Percentiles rank a stretch among this genome's conserved stretches.
Evolutionary conservation across 106 monocot genomes (phyloP).

Genomic region (Dioscorea zingiberensis): DNA sequence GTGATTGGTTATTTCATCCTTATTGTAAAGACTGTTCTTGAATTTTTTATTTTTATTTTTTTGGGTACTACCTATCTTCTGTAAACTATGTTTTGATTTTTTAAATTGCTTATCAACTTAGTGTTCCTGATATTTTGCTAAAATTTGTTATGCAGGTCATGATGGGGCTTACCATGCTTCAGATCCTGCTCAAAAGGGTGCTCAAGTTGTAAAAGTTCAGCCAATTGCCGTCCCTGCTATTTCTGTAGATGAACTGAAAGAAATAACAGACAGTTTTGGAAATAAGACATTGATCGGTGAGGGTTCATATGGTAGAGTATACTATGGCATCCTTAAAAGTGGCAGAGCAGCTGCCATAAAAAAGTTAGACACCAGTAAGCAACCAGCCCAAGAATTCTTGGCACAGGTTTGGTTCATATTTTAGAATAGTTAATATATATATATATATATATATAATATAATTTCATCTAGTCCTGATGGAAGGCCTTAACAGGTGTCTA

Average conservation of each 20-base stretch:
- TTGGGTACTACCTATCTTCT: neutral
- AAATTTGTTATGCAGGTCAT: neutral
- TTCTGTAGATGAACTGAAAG: conserved; percentile 44
- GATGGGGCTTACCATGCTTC: conserved; percentile 16
- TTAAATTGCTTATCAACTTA: too few relatives aligned
- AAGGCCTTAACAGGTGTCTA: conserved; percentile 18
- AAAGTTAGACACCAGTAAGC: conserved; percentile 59
- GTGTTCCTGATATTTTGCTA: too few relatives aligned
- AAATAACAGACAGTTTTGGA: conserved; percentile 52
- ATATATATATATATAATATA: neutral
- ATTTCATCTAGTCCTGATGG: neutral
- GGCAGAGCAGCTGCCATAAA: conserved; percentile 47
- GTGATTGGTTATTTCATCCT: neutral
- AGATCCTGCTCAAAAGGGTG: conserved; percentile 27
- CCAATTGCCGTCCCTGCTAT: conserved; percentile 50
- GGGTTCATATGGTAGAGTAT: conserved; percentile 64
- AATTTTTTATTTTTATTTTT: neutral
- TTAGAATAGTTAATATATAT: neutral
- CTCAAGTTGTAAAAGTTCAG: conserved; percentile 21
- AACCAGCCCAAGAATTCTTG: conserved; percentile 57
- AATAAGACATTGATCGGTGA: conserved; percentile 48
- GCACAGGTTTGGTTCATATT: conserved; percentile 27
- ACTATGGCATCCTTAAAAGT: conserved; percentile 42
- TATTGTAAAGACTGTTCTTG: too few relatives aligned
- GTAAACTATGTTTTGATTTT: too few relatives aligned